phyloP scores from a whole-genome alignment of 495 filamentous ascomycete genomes.

The Aspergillus biplanus region DNA sequence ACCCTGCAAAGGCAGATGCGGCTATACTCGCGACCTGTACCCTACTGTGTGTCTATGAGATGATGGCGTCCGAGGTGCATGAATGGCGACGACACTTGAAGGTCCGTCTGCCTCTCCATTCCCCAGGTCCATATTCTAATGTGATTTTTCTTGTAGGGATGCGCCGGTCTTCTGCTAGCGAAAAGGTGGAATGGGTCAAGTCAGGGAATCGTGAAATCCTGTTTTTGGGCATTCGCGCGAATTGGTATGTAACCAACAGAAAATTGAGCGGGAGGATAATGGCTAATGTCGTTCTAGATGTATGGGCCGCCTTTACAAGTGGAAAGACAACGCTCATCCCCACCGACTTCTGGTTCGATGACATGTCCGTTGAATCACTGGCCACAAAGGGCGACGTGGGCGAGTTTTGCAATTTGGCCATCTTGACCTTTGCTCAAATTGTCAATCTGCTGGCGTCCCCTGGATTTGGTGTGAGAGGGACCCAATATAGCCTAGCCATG shows the following conservation, averaged over 20 bases:
- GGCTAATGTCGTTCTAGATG: slow-evolving; percentile 9
- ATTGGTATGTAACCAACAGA: slow-evolving; percentile 16
- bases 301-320: slow-evolving; percentile 24
- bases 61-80: slow-evolving; percentile 24
- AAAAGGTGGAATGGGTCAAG: slow-evolving; percentile 24
- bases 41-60: slow-evolving; percentile 24
- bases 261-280: neutral
- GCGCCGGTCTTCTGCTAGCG: neutral
- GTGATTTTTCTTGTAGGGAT: neutral
- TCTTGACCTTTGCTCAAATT: neutral
- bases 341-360: slow-evolving; percentile 25
- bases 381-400: neutral
- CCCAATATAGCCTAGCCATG: neutral
- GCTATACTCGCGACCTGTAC: slow-evolving; percentile 23
- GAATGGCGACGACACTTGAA: slow-evolving; percentile 26
- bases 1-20: slow-evolving; percentile 15
- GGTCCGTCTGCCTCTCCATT: slow-evolving; percentile 2
- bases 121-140: neutral
- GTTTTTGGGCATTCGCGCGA: slow-evolving; percentile 26
- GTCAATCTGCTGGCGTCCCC: neutral
- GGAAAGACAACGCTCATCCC: slow-evolving; percentile 25
- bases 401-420: neutral
- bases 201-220: slow-evolving; percentile 20
- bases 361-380: slow-evolving; percentile 15
- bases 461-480: neutral